A percentile compares a stretch with the other conserved stretches of the same genome.
Conservation (phyloP, 352 stramenopile genomes). For the Pythium aristosporum region DNA sequence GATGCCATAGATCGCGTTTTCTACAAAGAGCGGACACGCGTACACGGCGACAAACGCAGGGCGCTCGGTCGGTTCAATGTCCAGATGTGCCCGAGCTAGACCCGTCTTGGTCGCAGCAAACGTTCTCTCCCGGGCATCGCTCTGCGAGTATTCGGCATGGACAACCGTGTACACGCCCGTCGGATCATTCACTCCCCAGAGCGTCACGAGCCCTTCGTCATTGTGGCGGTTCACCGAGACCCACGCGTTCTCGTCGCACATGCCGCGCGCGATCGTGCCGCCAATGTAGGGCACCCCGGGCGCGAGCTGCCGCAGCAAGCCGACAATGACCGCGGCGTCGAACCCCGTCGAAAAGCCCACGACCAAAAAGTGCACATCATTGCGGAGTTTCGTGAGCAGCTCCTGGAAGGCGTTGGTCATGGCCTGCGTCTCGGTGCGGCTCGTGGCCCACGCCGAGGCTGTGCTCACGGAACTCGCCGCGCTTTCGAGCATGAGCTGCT, state of each 20-base stretch:
- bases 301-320: slow-evolving; percentile 66
- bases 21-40: slow-evolving; percentile 77
- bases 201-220: slow-evolving; percentile 73
- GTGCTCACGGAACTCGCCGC: slow-evolving; percentile 63
- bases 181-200: slow-evolving; percentile 87
- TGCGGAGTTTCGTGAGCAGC: slow-evolving; percentile 72
- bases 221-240: slow-evolving; percentile 87
- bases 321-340: slow-evolving; percentile 70
- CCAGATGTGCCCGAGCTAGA: slow-evolving; percentile 43
- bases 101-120: slow-evolving; percentile 72
- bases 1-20: slow-evolving; percentile 82
- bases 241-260: slow-evolving; percentile 88
- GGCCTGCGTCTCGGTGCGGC: slow-evolving; percentile 67
- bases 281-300: slow-evolving; percentile 84
- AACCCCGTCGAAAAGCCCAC: slow-evolving; percentile 85
- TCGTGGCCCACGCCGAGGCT: slow-evolving; percentile 71
- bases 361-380: slow-evolving; percentile 82
- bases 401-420: slow-evolving; percentile 81
- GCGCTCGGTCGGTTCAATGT: slow-evolving; percentile 68
- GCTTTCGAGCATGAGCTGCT: slow-evolving; percentile 53
- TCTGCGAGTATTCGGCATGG: slow-evolving; percentile 79
- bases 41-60: slow-evolving; percentile 81
- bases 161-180: slow-evolving; percentile 81
- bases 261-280: slow-evolving; percentile 77
- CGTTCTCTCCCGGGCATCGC: slow-evolving; percentile 73